Base-by-base conservation (phyloP, 2,329 filamentous ascomycete species). In the Colletotrichum cereale region DNA sequence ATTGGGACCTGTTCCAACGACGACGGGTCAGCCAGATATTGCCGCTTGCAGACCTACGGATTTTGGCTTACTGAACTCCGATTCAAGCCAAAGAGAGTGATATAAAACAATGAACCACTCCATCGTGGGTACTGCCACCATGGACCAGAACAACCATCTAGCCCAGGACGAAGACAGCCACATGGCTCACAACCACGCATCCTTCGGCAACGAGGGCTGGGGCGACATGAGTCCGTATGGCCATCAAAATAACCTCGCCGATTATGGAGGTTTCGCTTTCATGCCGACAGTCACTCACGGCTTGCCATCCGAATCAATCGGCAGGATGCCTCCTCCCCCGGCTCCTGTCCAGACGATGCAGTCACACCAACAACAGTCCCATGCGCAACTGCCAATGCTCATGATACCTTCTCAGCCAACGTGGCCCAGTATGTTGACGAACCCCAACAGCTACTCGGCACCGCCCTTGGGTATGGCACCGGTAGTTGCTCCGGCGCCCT, bases 391-490 rank as follows among this genome's bases (percentile, higher is more conserved):
- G 26, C 89, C 93, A 29, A 91, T 93, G 78, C 84, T 95, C 74
- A 91, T 93, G 76, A 92, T 93, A 84, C 90, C 91, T 29, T 86
- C 86, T 57, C 87, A 91, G 74, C 80, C 86, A 62, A 86, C 87
- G 73, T 97, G 94, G 94, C 94, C 94, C 10, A 96, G 93, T 80
- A 92, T 95, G 88, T 84, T 96, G 79, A 93, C 92, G 56, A 92
- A 92, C 74, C 92, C 93, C 55, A 86, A 88, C 53, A 89, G 82
- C 75, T 94, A 90, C 77, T 86, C 89, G 55, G 86, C 90, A 50
- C 85, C 89, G 52, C 86, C 88, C 18, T 80, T 89, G 62, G 83
- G 89, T 48, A 86, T 93, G 69, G 87, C 90, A n/a, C 85, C 88
- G 7, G 77, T 83, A n/a, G 80, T 85, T 24, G 84, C 86, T 40